Evolutionary conservation across 352 stramenopile species (phyloP).

Genomic region (Saprolegnia parasitica): DNA sequence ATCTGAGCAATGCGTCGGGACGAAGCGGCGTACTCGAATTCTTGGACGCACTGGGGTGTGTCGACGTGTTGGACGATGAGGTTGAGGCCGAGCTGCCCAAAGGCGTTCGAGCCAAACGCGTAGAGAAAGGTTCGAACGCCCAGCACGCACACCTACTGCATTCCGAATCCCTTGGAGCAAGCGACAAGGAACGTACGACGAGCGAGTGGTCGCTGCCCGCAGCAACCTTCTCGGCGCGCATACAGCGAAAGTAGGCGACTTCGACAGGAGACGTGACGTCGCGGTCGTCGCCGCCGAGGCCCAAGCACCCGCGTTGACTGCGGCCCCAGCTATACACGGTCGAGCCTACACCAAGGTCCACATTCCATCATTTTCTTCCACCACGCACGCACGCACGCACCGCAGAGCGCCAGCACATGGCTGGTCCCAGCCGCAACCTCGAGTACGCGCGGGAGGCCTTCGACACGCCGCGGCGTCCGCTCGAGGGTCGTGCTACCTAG

Average conservation of each 20-base stretch:
- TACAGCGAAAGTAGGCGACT: slow-evolving; percentile 55
- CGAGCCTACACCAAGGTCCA: background rate
- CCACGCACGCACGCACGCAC: slow-evolving; percentile 3
- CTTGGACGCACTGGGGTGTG: slow-evolving; percentile 55
- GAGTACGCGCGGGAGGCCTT: slow-evolving; percentile 32
- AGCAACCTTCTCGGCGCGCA: slow-evolving; percentile 41
- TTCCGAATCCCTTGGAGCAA: background rate
- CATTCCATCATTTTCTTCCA: too few species aligned
- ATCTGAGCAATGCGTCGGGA: slow-evolving; percentile 38
- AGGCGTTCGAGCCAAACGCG: slow-evolving; percentile 59
- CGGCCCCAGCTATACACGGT: slow-evolving; percentile 47
- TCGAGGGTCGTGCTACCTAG: slow-evolving; percentile 29
- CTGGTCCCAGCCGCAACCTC: slow-evolving; percentile 47
- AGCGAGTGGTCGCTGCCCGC: slow-evolving; percentile 63
- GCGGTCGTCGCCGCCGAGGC: slow-evolving; percentile 42
- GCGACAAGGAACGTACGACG: slow-evolving; percentile 30
- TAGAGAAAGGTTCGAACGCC: slow-evolving; percentile 51
- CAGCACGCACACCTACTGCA: slow-evolving; percentile 35
- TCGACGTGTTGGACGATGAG: slow-evolving; percentile 36
- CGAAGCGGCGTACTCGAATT: slow-evolving; percentile 38
- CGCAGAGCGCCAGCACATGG: slow-evolving; percentile 47
- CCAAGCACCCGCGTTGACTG: slow-evolving; percentile 44
- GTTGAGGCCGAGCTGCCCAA: slow-evolving; percentile 59
- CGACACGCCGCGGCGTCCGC: slow-evolving; percentile 34
- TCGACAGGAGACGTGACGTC: slow-evolving; percentile 36